Conservation (phyloP, 1,284 basidiomycete genomes). For the Naganishia sp. region DNA sequence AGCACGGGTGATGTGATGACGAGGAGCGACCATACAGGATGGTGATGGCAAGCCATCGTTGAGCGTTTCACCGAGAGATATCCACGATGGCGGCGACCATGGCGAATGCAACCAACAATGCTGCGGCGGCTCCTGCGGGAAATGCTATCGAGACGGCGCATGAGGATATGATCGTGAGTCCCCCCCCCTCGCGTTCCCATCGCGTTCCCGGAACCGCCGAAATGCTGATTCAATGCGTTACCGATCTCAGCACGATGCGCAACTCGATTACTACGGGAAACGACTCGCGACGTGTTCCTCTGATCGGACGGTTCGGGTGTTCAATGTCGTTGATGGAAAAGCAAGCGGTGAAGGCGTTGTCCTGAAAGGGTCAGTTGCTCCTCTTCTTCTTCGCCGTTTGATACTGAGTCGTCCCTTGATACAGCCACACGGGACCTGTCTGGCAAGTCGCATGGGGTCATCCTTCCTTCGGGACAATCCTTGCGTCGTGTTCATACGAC, state of each 20-base stretch:
- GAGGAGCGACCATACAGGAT: conserved; percentile 1
- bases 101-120: conserved; percentile 11
- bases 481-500: conserved; percentile 96
- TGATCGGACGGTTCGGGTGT: conserved; percentile 92
- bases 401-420: not conserved
- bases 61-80: too few species aligned
- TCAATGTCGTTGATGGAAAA: conserved; percentile 89
- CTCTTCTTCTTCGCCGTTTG: not conserved
- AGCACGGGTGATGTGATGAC: conserved; percentile 11
- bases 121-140: conserved; percentile 13
- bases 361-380: conserved; percentile 71
- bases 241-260: conserved; percentile 80
- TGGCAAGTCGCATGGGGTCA: conserved; percentile 99
- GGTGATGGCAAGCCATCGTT: not conserved
- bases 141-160: conserved; percentile 34
- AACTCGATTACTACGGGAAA: conserved; percentile 96
- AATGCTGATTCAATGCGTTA: not conserved
- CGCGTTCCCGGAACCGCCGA: not conserved
- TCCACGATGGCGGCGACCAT: conserved; percentile 15
- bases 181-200: too few species aligned
- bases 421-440: conserved; percentile 88
- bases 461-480: conserved; percentile 92
- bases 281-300: conserved; percentile 94
- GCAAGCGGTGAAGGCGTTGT: conserved; percentile 66
- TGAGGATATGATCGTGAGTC: conserved; percentile 36